Evolutionary conservation across 2,329 filamentous ascomycete species (phyloP).

Genomic region (Claviceps africana): DNA sequence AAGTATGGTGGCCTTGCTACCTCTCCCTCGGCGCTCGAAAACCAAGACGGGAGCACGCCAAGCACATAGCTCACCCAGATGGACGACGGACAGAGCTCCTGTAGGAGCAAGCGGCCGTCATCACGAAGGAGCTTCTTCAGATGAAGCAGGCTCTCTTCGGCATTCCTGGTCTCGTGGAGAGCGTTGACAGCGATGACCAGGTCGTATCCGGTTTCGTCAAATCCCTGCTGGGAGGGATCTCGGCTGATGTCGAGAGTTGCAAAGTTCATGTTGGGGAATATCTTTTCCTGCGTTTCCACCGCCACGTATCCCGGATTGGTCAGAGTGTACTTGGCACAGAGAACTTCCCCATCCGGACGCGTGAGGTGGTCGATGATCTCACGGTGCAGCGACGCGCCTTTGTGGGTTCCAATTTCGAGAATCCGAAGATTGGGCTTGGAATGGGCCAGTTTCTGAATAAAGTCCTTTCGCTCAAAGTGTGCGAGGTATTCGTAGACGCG

Average conservation of each 20-base stretch:
- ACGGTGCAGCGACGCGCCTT: no score
- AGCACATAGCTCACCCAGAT: background rate
- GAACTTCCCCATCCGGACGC: background rate
- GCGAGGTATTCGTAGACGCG: background rate
- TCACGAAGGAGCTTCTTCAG: background rate
- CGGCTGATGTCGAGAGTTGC: background rate
- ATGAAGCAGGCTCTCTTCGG: background rate
- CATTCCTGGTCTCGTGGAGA: background rate
- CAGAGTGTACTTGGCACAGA: background rate
- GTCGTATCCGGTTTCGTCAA: background rate
- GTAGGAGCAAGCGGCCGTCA: background rate
- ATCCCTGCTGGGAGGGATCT: background rate
- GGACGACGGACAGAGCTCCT: background rate
- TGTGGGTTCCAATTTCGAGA: background rate
- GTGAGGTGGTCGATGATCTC: background rate
- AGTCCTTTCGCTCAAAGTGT: background rate
- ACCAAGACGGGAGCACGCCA: background rate
- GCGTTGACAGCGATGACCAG: background rate
- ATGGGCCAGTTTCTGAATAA: background rate
- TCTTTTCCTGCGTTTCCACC: background rate
- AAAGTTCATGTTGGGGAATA: background rate
- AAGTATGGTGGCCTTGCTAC: background rate
- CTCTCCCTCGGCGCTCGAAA: background rate
- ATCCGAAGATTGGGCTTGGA: background rate
- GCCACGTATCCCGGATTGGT: background rate